A percentile compares a stretch with the other conserved stretches of the same genome.
These are phyloP conservation scores for Ceriops zippeliana DNA, from an alignment of 345 rosid genomes.

Conservation along the genomic window DNA sequence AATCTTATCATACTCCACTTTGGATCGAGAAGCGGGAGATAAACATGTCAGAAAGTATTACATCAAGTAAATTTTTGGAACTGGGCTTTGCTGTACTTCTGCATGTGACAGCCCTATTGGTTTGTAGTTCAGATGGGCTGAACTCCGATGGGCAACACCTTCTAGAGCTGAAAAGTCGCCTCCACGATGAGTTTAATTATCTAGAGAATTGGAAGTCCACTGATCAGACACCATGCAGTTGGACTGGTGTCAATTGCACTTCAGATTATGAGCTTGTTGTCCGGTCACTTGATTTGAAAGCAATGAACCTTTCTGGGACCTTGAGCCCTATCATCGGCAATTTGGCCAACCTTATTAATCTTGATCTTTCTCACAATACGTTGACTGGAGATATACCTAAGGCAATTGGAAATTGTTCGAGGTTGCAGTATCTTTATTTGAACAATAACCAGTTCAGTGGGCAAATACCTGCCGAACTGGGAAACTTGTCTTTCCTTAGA, in stretches of 20 bases:
- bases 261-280: conserved; percentile 38
- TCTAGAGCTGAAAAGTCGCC: conserved; percentile 48
- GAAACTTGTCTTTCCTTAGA: conserved; percentile 28
- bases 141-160: conserved; percentile 29
- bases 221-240: conserved; percentile 58
- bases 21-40: conserved; percentile 13
- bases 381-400: conserved; percentile 57
- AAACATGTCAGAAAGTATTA: conserved; percentile 24
- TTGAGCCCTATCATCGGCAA: conserved; percentile 52
- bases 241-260: conserved; percentile 61
- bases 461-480: conserved; percentile 48
- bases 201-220: conserved; percentile 55
- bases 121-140: conserved; percentile 20
- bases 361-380: conserved; percentile 47
- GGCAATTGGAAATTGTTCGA: conserved; percentile 31
- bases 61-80: conserved; percentile 26
- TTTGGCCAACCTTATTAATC: conserved; percentile 23
- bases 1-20: conserved; percentile 8
- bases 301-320: conserved; percentile 58
- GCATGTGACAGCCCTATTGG: conserved; percentile 16
- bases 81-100: conserved; percentile 32
- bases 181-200: conserved; percentile 43
- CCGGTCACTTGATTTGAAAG: conserved; percentile 45
- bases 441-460: conserved; percentile 71
- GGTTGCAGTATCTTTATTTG: conserved; percentile 43